phyloP scores from a whole-genome alignment of 306 rosid species.

The Luffa aegyptiaca region DNA sequence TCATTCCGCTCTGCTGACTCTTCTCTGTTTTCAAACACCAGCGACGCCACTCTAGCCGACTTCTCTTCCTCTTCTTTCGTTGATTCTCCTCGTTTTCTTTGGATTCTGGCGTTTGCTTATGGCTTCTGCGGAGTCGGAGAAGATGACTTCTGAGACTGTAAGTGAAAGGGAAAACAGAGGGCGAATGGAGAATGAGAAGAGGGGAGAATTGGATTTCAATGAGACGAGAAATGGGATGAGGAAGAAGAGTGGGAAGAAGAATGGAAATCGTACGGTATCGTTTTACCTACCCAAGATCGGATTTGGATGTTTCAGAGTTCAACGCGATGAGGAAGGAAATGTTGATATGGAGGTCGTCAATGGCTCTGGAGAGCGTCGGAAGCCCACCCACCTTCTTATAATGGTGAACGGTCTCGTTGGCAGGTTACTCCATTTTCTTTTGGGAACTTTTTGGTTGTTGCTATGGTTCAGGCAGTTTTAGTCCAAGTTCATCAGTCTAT shows the following conservation, averaged over 20 bases:
- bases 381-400: conserved; percentile 53
- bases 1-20: not conserved
- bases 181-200: conserved; percentile 5
- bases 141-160: not conserved
- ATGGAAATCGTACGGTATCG: not conserved
- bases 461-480: not conserved
- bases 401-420: conserved; percentile 82
- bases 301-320: conserved; percentile 46
- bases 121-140: conserved; percentile 30
- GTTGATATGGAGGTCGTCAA: conserved; percentile 50
- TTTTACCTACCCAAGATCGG: conserved; percentile 23
- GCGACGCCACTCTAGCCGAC: conserved; percentile 1
- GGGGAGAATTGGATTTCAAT: conserved; percentile 7
- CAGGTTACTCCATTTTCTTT: conserved; percentile 28
- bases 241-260: not conserved
- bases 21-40: not conserved
- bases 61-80: conserved; percentile 22
- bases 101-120: conserved; percentile 14
- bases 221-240: conserved; percentile 7
- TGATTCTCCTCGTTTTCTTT: conserved; percentile 19
- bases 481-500: not conserved
- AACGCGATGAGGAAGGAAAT: conserved; percentile 29
- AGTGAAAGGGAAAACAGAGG: conserved; percentile 14
- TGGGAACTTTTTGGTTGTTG: not conserved
- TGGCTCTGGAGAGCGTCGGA: conserved; percentile 22